Evolutionary conservation across 192 early-diverging fungal species (phyloP), one percentile per base, ranked within the genome.

Genomic region (Gamsiella multidivaricata): DNA sequence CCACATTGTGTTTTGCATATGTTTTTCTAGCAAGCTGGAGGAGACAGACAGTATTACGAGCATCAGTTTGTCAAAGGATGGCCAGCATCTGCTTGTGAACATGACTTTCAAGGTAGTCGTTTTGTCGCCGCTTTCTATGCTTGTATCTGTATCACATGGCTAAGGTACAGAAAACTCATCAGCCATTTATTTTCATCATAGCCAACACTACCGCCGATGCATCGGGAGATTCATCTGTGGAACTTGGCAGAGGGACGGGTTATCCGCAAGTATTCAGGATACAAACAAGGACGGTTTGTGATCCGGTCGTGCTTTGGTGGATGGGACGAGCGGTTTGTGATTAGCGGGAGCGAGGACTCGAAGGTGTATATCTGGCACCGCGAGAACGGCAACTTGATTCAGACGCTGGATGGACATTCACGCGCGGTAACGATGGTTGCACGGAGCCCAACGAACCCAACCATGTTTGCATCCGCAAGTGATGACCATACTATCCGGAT

Each of bases 281-380:
- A 93, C 36, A 92, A 91, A 42, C 96, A 97, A 75, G 92, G 90
- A 0, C 78, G 86, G 9, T 97, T 92, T 75, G 92, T 97, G 31
- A 97, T 99, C 61, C 87, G 97, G 54, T 95, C 93, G 4, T 91
- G 92, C 26, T 95, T 99, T 85, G 97, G 94, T 11, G 96, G 97
- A 14, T 62, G 86, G 25, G 82, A 92, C 51, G 88, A 96, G 42
- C 86, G 88, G 36, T 95, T 97, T 69, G 88, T 99, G 20, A 69
- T 93, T 1, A 92, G 92, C 62, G 97, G 97, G n/a, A 98, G 96
- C 80, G 95, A 97, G 86, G 93, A 95, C 71, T 80, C 78, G 2
- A 82, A 86, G 15, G 80, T 96, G 3, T 92, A 95, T 71, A 87
- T 95, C 11, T 96, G 94, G 94, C 88, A 93, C 72, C 81, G 89